These are phyloP conservation scores for Colletotrichum salicis DNA, from an alignment of 2,329 filamentous ascomycete genomes.

Conservation along the genomic window DNA sequence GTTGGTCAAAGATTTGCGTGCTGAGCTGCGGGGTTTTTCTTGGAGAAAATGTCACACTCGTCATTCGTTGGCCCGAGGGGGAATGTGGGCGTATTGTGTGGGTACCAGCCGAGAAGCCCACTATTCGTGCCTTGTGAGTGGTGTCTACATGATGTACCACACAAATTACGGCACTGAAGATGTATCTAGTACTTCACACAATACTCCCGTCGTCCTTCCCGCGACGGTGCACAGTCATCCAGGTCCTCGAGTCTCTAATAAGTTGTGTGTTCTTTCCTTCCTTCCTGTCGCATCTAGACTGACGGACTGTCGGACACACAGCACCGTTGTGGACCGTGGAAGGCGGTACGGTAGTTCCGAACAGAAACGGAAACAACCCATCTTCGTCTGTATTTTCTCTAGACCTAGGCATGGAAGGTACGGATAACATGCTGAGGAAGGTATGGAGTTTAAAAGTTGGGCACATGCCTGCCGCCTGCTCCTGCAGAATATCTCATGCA, in stretches of 20 bases:
- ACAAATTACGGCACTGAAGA: background rate
- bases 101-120: background rate
- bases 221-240: background rate
- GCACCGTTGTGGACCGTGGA: background rate
- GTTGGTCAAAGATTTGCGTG: constrained; percentile 35
- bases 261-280: no score
- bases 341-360: background rate
- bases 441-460: background rate
- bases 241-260: constrained; percentile 17
- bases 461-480: constrained; percentile 2
- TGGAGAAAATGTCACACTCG: constrained; percentile 30
- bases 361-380: background rate
- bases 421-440: no score
- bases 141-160: background rate
- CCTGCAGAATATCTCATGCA: background rate
- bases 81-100: constrained; percentile 16
- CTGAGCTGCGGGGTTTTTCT: constrained; percentile 34
- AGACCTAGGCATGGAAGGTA: background rate
- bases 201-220: background rate
- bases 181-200: background rate
- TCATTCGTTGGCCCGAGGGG: constrained; percentile 13
- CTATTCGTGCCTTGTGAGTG: constrained; percentile 12
- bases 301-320: no score
- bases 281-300: no score
- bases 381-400: constrained; percentile 1